Conservation (phyloP, 75 land plant species). For the Picea glauca region DNA sequence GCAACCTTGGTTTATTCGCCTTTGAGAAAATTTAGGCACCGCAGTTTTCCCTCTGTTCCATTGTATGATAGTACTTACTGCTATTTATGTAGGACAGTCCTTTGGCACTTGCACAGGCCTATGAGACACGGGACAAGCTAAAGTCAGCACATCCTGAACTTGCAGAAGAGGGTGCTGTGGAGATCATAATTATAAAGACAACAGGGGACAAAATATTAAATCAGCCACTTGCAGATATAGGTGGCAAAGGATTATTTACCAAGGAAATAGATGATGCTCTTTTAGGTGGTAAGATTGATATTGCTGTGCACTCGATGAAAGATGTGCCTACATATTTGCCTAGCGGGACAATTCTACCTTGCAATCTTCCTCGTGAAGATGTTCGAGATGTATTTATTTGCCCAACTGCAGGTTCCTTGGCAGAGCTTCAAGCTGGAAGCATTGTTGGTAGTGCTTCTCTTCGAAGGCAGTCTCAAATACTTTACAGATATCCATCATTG, state of each 20-base stretch:
- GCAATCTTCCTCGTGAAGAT: conserved; percentile 94
- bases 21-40: conserved; percentile 1
- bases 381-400: conserved; percentile 95
- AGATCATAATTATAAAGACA: conserved; percentile 89
- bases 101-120: conserved; percentile 92
- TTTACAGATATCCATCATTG: conserved; percentile 73
- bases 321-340: conserved; percentile 98
- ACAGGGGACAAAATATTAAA: conserved; percentile 88
- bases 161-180: conserved; percentile 87
- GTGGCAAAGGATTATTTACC: conserved; percentile 95
- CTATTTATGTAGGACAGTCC: conserved; percentile 72
- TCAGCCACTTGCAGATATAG: conserved; percentile 97
- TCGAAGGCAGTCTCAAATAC: conserved; percentile 85
- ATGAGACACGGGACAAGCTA: conserved; percentile 86
- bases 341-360: conserved; percentile 81
- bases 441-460: conserved; percentile 92
- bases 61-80: conserved; percentile 2
- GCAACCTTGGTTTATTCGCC: not conserved
- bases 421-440: conserved; percentile 89
- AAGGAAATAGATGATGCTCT: conserved; percentile 98
- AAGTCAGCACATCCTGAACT: conserved; percentile 80
- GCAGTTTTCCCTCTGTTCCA: not conserved
- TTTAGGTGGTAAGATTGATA: conserved; percentile 74
- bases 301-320: conserved; percentile 99
- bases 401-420: conserved; percentile 59